Evolutionary conservation across 2,329 filamentous ascomycete species (phyloP).

Genomic region (Botryotinia convoluta): DNA sequence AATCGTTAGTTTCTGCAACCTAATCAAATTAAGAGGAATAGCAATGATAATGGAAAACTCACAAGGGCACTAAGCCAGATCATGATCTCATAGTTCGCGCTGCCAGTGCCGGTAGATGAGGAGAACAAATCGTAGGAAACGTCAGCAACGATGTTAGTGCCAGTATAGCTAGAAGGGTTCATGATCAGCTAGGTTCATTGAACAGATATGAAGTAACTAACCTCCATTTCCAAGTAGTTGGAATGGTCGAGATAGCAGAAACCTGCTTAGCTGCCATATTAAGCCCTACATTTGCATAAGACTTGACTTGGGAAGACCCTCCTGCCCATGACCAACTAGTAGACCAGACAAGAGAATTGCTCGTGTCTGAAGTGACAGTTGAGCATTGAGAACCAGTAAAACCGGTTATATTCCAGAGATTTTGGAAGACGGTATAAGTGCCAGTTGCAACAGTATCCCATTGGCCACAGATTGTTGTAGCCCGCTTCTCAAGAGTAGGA

Average conservation of each 20-base stretch:
- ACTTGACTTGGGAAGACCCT: constrained; percentile 41
- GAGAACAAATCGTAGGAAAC: constrained; percentile 64
- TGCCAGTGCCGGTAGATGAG: constrained; percentile 44
- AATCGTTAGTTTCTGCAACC: background rate
- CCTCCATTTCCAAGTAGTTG: constrained; percentile 43
- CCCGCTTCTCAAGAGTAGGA: constrained; percentile 39
- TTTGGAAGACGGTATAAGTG: constrained; percentile 43
- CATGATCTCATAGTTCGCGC: constrained; percentile 62
- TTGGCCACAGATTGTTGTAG: constrained; percentile 33
- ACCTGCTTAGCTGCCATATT: constrained; percentile 41
- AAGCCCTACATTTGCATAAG: constrained; percentile 43
- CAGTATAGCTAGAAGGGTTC: constrained; percentile 44
- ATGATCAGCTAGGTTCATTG: background rate
- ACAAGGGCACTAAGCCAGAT: constrained; percentile 56
- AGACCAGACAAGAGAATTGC: constrained; percentile 41
- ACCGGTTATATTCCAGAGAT: constrained; percentile 27
- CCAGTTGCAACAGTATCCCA: constrained; percentile 33
- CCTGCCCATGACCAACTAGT: constrained; percentile 44
- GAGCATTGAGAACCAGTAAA: constrained; percentile 40
- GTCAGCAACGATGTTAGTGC: constrained; percentile 51
- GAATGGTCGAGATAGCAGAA: constrained; percentile 40
- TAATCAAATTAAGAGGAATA: background rate
- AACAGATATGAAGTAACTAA: constrained; percentile 28
- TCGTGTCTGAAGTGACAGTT: constrained; percentile 39
- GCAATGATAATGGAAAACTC: background rate